Percentiles rank a stretch among this genome's conserved stretches.
Conservation (phyloP, 2,329 filamentous ascomycete genomes). For the Aspergillus candidus region DNA sequence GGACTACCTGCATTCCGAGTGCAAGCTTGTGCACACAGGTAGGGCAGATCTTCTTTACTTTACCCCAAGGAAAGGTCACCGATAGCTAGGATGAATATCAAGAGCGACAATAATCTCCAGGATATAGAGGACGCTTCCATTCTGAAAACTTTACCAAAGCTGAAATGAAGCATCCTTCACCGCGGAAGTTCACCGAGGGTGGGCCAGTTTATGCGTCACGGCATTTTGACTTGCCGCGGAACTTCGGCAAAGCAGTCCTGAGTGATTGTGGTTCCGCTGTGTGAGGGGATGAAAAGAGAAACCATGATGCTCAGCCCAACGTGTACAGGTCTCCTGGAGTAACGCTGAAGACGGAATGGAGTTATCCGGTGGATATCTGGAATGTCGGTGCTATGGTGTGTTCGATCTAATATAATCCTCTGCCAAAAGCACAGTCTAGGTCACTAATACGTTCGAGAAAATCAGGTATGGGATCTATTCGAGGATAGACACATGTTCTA, state of each 20-base stretch:
- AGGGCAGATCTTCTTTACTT: slow-evolving; percentile 1
- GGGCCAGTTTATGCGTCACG: slow-evolving; percentile 33
- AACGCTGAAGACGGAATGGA: slow-evolving; percentile 43
- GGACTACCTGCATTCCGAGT: slow-evolving; percentile 39
- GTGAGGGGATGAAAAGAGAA: slow-evolving; percentile 30
- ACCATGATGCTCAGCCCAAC: slow-evolving; percentile 41
- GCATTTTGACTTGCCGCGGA: slow-evolving; percentile 26
- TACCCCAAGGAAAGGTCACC: not conserved
- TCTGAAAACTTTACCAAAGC: slow-evolving; percentile 29
- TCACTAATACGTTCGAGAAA: slow-evolving; percentile 4
- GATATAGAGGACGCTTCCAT: slow-evolving; percentile 33
- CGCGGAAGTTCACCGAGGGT: slow-evolving; percentile 30
- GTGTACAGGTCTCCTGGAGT: slow-evolving; percentile 38
- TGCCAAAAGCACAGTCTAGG: not conserved
- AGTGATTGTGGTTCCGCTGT: slow-evolving; percentile 37
- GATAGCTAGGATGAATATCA: slow-evolving; percentile 32
- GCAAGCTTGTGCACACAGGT: slow-evolving; percentile 43
- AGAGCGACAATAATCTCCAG: slow-evolving; percentile 39
- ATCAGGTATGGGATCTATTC: slow-evolving; percentile 45
- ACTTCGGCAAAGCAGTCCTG: slow-evolving; percentile 29
- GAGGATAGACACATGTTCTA: slow-evolving; percentile 42
- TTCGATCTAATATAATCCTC: slow-evolving; percentile 2
- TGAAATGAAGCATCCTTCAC: slow-evolving; percentile 33
- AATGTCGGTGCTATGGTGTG: slow-evolving; percentile 46
- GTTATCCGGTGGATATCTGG: slow-evolving; percentile 47